Evolutionary conservation across 345 rosid species (phyloP), one percentile per base, ranked within the genome.

Genomic region (Gossypium herbaceum): DNA sequence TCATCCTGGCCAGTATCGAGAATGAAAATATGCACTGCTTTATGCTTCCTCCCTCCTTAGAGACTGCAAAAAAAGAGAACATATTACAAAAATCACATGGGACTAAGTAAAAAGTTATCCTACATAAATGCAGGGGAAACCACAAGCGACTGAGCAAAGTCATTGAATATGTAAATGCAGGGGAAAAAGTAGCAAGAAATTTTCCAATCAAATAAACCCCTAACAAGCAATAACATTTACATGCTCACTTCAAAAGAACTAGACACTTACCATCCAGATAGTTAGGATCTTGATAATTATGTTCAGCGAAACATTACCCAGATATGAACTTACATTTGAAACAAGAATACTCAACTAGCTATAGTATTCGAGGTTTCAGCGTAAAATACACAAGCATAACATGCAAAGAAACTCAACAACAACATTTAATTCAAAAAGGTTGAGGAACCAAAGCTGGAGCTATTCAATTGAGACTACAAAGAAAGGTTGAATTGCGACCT

Each of bases 1-100:
- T 93, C 97, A 81, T 95, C 93, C 79, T 95, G 90, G 73, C 94
- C 25, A 24, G 25, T 88, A 82, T 85, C 90, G 41, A 94, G 81
- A 62, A 91, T 92, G 81, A 94, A 94, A 24, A 24, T 24, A 24
- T 24, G 25, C 25, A 24, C 25, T 24, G 25, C 25, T 24, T 24
- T 24, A 24, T 24, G 25, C 25, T 24, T 24, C 25, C 25, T 24
- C 25, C 25, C 25, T 24, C 25, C 25, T 24, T 24, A 24, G 25
- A 24, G 25, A 24, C 25, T 1, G 25, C 25, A 24, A 24, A 24
- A 24, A 24, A 24, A 1, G 25, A 24, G 25, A 24, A 79, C 5
- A 41, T 39, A 79, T 66, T 0, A 20, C 16, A 58, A 48, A 62
- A 73, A 60, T 7, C 57, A 69, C 45, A 69, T 51, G 43, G 44